phyloP scores from a whole-genome alignment of 2,329 filamentous ascomycete genomes.

The Helotiales sp. region DNA sequence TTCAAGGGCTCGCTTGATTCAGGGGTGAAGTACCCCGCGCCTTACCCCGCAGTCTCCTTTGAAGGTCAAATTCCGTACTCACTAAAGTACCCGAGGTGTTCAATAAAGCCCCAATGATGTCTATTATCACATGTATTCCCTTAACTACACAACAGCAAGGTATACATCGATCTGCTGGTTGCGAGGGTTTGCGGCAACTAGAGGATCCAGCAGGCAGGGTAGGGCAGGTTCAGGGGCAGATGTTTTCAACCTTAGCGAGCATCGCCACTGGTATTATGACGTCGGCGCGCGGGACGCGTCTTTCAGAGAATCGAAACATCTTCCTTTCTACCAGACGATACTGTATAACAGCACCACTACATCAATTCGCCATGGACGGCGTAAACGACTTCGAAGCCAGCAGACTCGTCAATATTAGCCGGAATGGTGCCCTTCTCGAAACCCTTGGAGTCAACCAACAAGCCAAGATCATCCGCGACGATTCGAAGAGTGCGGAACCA shows the following conservation, averaged over 20 bases:
- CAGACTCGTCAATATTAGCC: slow-evolving; percentile 16
- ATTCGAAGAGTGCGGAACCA: neutral
- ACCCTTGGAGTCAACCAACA: slow-evolving; percentile 16
- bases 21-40: neutral
- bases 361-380: slow-evolving; percentile 3
- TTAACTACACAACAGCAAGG: too few species aligned
- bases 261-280: neutral
- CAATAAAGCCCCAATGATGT: too few species aligned
- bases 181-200: too few species aligned
- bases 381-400: slow-evolving; percentile 10
- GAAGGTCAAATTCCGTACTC: too few species aligned
- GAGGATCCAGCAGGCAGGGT: too few species aligned
- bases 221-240: neutral
- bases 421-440: slow-evolving; percentile 18
- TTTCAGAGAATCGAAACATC: neutral
- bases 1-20: neutral
- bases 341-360: neutral
- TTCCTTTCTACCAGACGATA: neutral
- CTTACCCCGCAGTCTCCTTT: too few species aligned
- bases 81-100: too few species aligned
- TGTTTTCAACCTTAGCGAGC: neutral
- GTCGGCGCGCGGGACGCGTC: neutral
- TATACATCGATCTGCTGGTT: too few species aligned
- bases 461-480: slow-evolving; percentile 15
- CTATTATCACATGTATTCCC: too few species aligned